phyloP scores from a whole-genome alignment of 2,329 filamentous ascomycete genomes.

The Botryotinia calthae region DNA sequence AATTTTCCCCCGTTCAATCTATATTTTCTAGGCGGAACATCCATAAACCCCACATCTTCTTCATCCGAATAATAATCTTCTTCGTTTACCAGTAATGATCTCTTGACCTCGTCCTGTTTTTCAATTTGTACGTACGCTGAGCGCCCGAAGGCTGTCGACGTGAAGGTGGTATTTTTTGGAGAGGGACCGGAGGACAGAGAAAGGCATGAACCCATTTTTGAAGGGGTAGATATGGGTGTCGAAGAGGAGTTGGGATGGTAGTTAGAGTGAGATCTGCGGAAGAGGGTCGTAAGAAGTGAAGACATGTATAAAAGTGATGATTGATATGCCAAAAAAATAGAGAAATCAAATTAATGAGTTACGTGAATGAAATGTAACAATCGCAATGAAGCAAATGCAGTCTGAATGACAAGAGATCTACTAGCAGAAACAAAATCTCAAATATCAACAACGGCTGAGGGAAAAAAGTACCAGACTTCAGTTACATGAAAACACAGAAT shows the following conservation, averaged over 20 bases:
- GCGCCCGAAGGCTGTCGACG: slow-evolving; percentile 16
- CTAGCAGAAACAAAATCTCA: not conserved
- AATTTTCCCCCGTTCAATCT: not conserved
- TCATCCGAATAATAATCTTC: slow-evolving; percentile 15
- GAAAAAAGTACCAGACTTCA: slow-evolving; percentile 8
- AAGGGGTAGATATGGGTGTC: not conserved
- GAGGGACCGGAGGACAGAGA: not conserved
- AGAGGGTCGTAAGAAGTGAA: not conserved
- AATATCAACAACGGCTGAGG: not conserved
- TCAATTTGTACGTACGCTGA: slow-evolving; percentile 2
- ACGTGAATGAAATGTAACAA: not conserved
- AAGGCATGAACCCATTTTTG: slow-evolving; percentile 11
- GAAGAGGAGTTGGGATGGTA: not conserved
- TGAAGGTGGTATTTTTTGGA: not conserved
- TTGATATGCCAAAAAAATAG: not conserved
- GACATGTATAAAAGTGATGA: slow-evolving; percentile 6
- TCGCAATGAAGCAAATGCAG: not conserved
- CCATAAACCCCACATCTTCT: not conserved
- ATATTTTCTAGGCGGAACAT: not conserved
- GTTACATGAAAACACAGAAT: not conserved
- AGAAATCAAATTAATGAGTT: not conserved
- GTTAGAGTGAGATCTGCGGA: not conserved
- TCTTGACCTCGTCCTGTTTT: slow-evolving; percentile 2
- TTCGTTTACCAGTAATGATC: not conserved
- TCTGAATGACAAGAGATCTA: not conserved